These are phyloP conservation scores for Tolypocladium amazonense DNA, from an alignment of 2,329 filamentous ascomycete species.

Conservation along the genomic window DNA sequence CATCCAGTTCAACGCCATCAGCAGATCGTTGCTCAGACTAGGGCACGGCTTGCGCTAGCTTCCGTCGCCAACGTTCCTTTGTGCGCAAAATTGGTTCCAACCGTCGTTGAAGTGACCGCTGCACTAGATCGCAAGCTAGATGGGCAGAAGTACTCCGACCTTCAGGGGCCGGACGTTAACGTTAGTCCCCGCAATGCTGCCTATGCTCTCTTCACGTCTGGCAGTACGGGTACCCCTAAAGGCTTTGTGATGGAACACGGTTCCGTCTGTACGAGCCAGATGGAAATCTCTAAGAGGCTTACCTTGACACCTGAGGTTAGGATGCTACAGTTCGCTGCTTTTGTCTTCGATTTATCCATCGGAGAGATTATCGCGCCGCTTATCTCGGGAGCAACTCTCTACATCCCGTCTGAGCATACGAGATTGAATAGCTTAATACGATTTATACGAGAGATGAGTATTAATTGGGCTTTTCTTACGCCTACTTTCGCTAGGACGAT, in stretches of 20 bases:
- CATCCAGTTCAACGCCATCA: neutral
- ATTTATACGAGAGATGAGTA: neutral
- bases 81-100: neutral
- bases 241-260: neutral
- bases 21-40: neutral
- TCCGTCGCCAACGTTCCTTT: neutral
- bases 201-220: neutral
- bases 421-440: constrained; percentile 1
- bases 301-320: neutral
- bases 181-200: neutral
- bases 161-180: neutral
- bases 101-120: neutral
- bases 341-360: neutral
- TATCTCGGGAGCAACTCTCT: neutral
- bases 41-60: neutral
- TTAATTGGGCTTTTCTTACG: constrained; percentile 4
- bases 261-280: neutral
- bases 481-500: constrained; percentile 2
- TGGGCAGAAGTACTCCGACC: neutral
- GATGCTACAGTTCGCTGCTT: neutral
- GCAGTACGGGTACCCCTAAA: neutral
- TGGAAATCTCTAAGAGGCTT: neutral
- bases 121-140: neutral
- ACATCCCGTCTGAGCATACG: neutral
- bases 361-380: neutral